phyloP scores from a whole-genome alignment of 345 rosid species.

The Odontarrhena argentea region DNA sequence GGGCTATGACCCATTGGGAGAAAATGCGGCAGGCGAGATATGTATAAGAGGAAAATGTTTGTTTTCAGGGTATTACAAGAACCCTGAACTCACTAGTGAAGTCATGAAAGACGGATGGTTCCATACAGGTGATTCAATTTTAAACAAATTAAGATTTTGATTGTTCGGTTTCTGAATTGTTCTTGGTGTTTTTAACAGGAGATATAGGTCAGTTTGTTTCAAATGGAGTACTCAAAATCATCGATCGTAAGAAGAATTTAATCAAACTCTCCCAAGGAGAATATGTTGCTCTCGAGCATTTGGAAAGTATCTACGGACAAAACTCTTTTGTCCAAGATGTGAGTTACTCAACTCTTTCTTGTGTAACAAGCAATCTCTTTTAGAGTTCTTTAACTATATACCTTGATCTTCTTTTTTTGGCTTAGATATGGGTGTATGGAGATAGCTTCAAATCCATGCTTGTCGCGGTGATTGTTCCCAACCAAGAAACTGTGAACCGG shows the following conservation, averaged over 20 bases:
- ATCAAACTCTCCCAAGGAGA: constrained; percentile 97
- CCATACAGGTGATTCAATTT: constrained; percentile 67
- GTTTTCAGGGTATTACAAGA: constrained; percentile 83
- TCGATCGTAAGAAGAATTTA: constrained; percentile 89
- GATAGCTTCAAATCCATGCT: constrained; percentile 84
- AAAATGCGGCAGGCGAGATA: constrained; percentile 80
- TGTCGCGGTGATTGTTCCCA: constrained; percentile 76
- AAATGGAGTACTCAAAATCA: constrained; percentile 75
- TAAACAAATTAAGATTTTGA: neutral
- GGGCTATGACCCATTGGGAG: constrained; percentile 86
- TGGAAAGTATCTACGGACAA: constrained; percentile 71
- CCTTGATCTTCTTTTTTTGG: neutral
- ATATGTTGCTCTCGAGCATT: constrained; percentile 79
- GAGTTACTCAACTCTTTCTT: constrained; percentile 32
- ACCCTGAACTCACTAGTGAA: constrained; percentile 76
- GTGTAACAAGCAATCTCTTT: constrained; percentile 13
- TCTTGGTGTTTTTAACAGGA: constrained; percentile 46
- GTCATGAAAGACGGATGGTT: constrained; percentile 90
- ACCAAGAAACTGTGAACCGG: constrained; percentile 58
- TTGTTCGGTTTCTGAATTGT: constrained; percentile 2
- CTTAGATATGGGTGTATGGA: constrained; percentile 89
- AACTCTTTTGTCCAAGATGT: constrained; percentile 74
- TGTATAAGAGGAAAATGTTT: constrained; percentile 79
- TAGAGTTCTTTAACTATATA: neutral
- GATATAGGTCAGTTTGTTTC: constrained; percentile 85